A percentile compares a stretch with the other conserved stretches of the same genome.
Conservation (phyloP, 176 grass and related monocot species). For the Oryza meyeriana region DNA sequence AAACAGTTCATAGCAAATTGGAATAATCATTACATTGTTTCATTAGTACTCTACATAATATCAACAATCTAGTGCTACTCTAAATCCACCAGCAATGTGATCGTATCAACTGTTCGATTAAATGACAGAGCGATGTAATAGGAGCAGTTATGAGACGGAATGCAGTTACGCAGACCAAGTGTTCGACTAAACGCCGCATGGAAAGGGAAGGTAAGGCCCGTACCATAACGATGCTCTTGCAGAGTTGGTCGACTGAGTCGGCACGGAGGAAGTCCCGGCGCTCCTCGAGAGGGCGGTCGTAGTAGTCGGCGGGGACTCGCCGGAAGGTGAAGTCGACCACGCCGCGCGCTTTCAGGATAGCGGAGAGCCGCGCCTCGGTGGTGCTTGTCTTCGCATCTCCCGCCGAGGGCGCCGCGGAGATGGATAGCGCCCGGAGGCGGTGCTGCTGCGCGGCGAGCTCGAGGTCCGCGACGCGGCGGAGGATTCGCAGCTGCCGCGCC, state of each 20-base stretch:
- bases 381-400: not conserved
- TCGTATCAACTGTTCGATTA: conserved; percentile 23
- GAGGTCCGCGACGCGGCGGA: conserved; percentile 57
- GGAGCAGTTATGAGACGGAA: not conserved
- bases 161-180: not conserved
- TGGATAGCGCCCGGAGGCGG: conserved; percentile 22
- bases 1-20: not conserved
- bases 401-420: conserved; percentile 1
- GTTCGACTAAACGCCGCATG: conserved; percentile 45
- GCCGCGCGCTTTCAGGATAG: conserved; percentile 44
- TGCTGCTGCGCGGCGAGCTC: conserved; percentile 48
- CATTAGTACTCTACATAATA: not conserved
- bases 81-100: not conserved
- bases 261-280: conserved; percentile 58
- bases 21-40: not conserved
- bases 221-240: conserved; percentile 98
- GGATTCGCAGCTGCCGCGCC: conserved; percentile 54
- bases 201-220: not conserved
- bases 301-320: conserved; percentile 75
- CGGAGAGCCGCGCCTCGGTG: conserved; percentile 56
- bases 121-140: conserved; percentile 11
- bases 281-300: conserved; percentile 62
- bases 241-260: conserved; percentile 66
- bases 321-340: conserved; percentile 71
- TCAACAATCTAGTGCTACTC: not conserved